Base-by-base conservation (phyloP, 2,329 filamentous ascomycete species). In the Hortaea sp. region DNA sequence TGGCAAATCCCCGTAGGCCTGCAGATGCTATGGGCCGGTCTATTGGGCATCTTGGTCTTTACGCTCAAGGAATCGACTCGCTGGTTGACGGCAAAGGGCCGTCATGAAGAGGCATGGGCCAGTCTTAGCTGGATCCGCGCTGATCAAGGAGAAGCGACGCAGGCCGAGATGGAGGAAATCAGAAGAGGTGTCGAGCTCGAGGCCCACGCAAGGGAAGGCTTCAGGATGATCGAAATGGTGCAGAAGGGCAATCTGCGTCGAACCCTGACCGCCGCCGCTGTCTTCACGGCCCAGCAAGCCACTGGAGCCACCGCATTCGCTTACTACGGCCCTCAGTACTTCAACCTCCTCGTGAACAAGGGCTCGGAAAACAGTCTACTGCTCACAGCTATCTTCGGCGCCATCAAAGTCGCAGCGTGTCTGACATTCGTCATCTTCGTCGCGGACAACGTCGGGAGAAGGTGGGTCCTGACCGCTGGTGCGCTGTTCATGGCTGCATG, bases 1-100 rank as follows among this genome's bases (percentile, higher is more conserved):
- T 79, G 75, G 76, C 75, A 77, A 58, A 68, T 78, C 29, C 75
- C 75, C 1, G 69, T 79, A 44, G 74, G 71, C 0, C 61, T 78
- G 4, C 74, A 76, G 52, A 62, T 76, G 5, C 57, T 71, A 0
- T 71, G 71, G 0, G 72, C 70, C 0, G 68, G 60, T 1, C 49
- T 75, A 0, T 69, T 76, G 41, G 71, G 70, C 0, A 43, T 74
- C 1, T 72, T 73, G 1, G 70, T 74, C 64, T 54, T 74, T 7
- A 70, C 69, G 0, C 56, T 76, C 1, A 66, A 68, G 9, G 74
- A 76, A 53, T 74, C 70, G 39, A 66, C 71, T 0, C 63, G 73
- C 11, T 77, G 74, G 74, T 66, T 76, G 1, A 66, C 70, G 4
- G 65, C 64, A n/a, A 64, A 69, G 35, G 69, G 68, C n/a, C 62